These are phyloP conservation scores for Elaeagnus macrophylla DNA, from an alignment of 306 rosid genomes.

Conservation along the genomic window DNA sequence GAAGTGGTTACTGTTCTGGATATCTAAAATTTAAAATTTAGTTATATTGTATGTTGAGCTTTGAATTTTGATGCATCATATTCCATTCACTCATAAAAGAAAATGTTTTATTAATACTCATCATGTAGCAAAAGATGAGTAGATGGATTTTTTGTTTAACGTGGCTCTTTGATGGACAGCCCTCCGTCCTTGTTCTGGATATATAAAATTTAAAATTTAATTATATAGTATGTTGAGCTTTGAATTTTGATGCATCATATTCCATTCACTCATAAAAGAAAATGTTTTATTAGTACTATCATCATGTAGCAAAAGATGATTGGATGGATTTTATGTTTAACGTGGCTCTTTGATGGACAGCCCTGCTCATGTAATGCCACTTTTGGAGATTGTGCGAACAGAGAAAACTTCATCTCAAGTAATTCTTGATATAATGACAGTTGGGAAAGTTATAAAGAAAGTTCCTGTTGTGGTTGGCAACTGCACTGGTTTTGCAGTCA, in stretches of 20 bases:
- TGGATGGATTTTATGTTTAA: slow-evolving; percentile 13
- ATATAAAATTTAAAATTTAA: no score
- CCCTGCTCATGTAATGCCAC: slow-evolving; percentile 99
- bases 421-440: slow-evolving; percentile 72
- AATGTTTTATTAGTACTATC: not conserved
- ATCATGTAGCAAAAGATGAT: not conserved
- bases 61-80: no score
- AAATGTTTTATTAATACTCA: not conserved
- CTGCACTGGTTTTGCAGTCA: slow-evolving; percentile 96
- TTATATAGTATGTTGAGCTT: no score
- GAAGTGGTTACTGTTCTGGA: no score
- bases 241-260: no score
- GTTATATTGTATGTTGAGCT: no score
- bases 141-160: slow-evolving; percentile 14
- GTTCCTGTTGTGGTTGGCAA: slow-evolving; percentile 91
- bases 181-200: no score
- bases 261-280: not conserved
- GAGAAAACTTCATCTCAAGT: slow-evolving; percentile 80
- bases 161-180: slow-evolving; percentile 33
- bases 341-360: slow-evolving; percentile 42
- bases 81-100: not conserved
- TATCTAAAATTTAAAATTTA: no score
- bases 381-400: slow-evolving; percentile 88
- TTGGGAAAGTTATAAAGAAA: slow-evolving; percentile 85
- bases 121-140: not conserved